Conservation (phyloP, 352 stramenopile species). For the Pythium sukuiense region DNA sequence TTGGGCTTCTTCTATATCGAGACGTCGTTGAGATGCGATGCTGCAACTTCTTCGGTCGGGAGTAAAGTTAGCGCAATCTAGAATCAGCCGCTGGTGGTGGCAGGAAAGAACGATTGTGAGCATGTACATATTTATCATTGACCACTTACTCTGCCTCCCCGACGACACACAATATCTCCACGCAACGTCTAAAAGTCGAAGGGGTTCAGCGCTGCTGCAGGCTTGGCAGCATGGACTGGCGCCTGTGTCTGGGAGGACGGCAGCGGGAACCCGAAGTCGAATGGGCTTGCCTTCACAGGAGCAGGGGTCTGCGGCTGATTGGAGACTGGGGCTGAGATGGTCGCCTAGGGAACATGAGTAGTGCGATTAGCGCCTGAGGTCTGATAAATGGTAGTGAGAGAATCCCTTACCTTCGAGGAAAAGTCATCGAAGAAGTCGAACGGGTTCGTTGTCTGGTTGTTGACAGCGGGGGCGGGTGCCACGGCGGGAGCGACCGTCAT, state of each 20-base stretch:
- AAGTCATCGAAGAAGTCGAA: conserved; percentile 37
- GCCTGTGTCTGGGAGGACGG: conserved; percentile 12
- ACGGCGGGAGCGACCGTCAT: neutral
- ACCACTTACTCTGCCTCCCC: conserved; percentile 9
- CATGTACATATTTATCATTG: conserved; percentile 12
- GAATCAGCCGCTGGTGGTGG: neutral
- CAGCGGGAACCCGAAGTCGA: conserved; percentile 25
- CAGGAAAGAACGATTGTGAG: neutral
- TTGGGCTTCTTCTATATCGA: conserved; percentile 2
- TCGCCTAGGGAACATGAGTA: conserved; percentile 1
- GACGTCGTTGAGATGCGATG: conserved; percentile 3
- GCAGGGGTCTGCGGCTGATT: neutral
- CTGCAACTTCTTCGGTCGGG: neutral
- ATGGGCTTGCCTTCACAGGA: conserved; percentile 19
- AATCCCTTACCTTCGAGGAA: conserved; percentile 13
- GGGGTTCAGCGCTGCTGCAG: conserved; percentile 27
- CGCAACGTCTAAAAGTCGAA: conserved; percentile 35
- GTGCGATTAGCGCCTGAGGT: too few relatives aligned
- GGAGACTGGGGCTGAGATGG: conserved; percentile 18
- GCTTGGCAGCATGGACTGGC: conserved; percentile 9
- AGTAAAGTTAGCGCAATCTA: conserved; percentile 9
- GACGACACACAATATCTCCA: conserved; percentile 15
- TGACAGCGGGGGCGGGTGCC: neutral
- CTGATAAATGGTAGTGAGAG: neutral
- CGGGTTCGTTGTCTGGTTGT: conserved; percentile 24